phyloP scores from a whole-genome alignment of 2,329 filamentous ascomycete genomes.

The Fusarium sp. region DNA sequence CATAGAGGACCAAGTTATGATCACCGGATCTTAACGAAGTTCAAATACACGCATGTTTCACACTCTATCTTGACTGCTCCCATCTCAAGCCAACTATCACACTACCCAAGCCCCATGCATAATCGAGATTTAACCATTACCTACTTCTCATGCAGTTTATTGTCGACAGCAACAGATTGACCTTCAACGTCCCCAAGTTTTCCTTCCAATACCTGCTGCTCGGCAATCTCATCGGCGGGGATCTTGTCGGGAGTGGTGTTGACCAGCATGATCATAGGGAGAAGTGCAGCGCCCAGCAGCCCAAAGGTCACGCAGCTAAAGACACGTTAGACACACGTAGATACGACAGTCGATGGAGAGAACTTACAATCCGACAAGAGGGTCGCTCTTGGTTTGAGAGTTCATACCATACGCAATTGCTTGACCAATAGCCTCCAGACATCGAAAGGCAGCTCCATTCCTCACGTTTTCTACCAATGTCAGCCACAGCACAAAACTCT shows the following conservation, averaged over 20 bases:
- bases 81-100: too few species aligned
- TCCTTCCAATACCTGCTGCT: conserved; percentile 11
- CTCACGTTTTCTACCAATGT: not conserved
- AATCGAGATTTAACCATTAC: too few species aligned
- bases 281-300: conserved; percentile 4
- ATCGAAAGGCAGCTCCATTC: conserved; percentile 21
- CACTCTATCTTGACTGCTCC: too few species aligned
- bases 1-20: too few species aligned
- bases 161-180: not conserved
- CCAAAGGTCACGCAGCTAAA: conserved; percentile 5
- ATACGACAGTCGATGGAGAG: rapidly evolving
- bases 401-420: conserved; percentile 29
- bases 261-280: conserved; percentile 31
- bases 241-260: conserved; percentile 23
- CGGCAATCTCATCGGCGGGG: conserved; percentile 19
- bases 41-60: too few species aligned
- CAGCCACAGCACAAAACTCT: not conserved
- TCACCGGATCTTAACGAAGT: too few species aligned
- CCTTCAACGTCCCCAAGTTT: conserved; percentile 16
- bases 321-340: rapidly evolving
- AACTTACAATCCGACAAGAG: conserved; percentile 11
- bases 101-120: too few species aligned
- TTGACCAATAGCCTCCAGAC: conserved; percentile 16
- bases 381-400: conserved; percentile 22
- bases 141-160: too few species aligned